A percentile compares a stretch with the other conserved stretches of the same genome.
Evolutionary conservation across 2,329 filamentous ascomycete species (phyloP).

Genomic region (Peltaster fructicola): DNA sequence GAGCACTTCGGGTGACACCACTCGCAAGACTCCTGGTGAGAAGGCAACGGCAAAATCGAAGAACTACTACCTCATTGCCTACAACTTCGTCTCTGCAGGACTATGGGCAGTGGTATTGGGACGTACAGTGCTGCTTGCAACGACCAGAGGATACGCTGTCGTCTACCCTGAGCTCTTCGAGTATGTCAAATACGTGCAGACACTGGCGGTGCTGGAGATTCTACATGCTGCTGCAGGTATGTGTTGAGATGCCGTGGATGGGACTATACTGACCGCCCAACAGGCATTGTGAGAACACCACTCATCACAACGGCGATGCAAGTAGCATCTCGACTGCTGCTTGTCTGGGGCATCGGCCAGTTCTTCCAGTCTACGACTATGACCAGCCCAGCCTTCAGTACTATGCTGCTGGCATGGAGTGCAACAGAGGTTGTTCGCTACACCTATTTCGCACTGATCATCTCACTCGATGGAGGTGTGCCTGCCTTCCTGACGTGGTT

Average conservation of each 20-base stretch:
- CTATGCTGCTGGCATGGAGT: constrained; percentile 76
- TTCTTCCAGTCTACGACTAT: constrained; percentile 50
- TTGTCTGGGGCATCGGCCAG: constrained; percentile 72
- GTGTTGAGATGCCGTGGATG: constrained; percentile 7
- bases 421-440: constrained; percentile 88
- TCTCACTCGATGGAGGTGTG: constrained; percentile 36
- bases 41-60: constrained; percentile 2
- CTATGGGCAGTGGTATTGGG: constrained; percentile 66
- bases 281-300: constrained; percentile 72
- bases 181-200: constrained; percentile 68
- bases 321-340: constrained; percentile 67
- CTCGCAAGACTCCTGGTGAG: neutral
- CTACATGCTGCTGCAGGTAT: constrained; percentile 61
- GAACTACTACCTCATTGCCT: constrained; percentile 54
- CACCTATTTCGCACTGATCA: constrained; percentile 67
- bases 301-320: constrained; percentile 78
- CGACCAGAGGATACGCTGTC: constrained; percentile 26
- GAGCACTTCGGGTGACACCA: neutral
- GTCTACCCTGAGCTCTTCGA: constrained; percentile 46
- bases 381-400: constrained; percentile 44
- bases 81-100: constrained; percentile 62
- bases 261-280: neutral
- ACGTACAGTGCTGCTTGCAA: constrained; percentile 38
- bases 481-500: constrained; percentile 58
- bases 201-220: constrained; percentile 65